Percentiles rank a stretch among this genome's conserved stretches.
Conservation (phyloP, 352 stramenopile genomes). For the Pythium diclinum region DNA sequence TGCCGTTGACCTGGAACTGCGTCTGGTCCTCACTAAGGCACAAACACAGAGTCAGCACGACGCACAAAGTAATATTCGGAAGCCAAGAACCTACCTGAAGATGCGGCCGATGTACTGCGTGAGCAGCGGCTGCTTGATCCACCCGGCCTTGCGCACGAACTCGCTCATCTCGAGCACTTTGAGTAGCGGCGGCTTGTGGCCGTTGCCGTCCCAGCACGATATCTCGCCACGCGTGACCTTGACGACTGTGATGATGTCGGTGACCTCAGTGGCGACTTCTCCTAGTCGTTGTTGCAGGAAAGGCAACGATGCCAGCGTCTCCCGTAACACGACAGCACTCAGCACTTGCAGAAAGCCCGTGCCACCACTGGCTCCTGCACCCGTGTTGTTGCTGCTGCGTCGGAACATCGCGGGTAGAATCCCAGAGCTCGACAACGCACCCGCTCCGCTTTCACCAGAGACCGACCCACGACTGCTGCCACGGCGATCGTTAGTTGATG, state of each 20-base stretch:
- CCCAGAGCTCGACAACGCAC: not conserved
- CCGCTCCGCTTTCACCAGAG: not conserved
- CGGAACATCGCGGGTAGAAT: slow-evolving; percentile 21
- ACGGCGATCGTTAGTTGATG: not conserved
- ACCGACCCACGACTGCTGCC: not conserved
- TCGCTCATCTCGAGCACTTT: slow-evolving; percentile 71
- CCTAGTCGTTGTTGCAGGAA: slow-evolving; percentile 49
- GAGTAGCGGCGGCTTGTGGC: slow-evolving; percentile 40
- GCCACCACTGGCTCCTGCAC: slow-evolving; percentile 1
- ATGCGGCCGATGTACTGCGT: slow-evolving; percentile 70
- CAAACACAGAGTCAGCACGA: not conserved
- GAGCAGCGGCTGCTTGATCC: slow-evolving; percentile 64
- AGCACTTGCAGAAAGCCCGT: slow-evolving; percentile 14
- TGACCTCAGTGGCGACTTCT: slow-evolving; percentile 46
- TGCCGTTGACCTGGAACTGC: slow-evolving; percentile 42
- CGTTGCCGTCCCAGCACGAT: slow-evolving; percentile 59
- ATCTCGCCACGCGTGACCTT: slow-evolving; percentile 78
- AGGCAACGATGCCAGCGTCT: slow-evolving; percentile 33
- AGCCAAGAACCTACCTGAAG: slow-evolving; percentile 40
- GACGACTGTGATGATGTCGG: slow-evolving; percentile 67
- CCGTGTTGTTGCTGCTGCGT: slow-evolving; percentile 32
- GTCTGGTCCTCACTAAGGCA: slow-evolving; percentile 39
- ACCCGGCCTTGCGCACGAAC: slow-evolving; percentile 69
- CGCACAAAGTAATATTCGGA: not conserved
- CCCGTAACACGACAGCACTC: slow-evolving; percentile 22